phyloP scores from a whole-genome alignment of 2,329 filamentous ascomycete species.

The Epichloe coenophiala region DNA sequence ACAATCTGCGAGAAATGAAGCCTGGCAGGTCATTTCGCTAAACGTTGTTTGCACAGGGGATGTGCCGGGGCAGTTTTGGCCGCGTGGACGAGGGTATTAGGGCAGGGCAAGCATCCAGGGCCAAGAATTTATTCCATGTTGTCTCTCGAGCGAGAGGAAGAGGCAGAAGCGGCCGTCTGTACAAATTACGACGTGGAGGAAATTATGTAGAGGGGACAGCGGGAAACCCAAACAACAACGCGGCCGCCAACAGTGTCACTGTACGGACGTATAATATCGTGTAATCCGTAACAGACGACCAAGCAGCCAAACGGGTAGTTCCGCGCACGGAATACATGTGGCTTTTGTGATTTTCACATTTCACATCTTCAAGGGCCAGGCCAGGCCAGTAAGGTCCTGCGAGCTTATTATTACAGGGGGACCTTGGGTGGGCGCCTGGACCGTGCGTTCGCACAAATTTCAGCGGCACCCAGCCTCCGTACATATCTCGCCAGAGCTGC shows the following conservation, averaged over 20 bases:
- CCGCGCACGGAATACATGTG: no score
- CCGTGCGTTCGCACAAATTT: neutral
- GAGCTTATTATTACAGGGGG: neutral
- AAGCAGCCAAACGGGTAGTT: no score
- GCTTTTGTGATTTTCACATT: no score
- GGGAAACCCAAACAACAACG: no score
- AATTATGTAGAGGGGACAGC: no score
- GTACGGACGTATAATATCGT: no score
- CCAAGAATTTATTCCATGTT: no score
- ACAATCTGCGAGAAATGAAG: neutral
- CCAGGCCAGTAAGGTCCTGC: neutral
- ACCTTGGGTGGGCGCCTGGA: neutral
- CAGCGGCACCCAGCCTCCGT: neutral
- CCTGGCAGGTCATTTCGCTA: constrained; percentile 20
- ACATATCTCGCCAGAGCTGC: neutral
- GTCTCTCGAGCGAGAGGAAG: neutral
- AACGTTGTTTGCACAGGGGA: constrained; percentile 16
- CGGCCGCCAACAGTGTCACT: no score
- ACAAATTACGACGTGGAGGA: no score
- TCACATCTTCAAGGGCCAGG: neutral
- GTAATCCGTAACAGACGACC: no score
- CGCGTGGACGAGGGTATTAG: neutral
- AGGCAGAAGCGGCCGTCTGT: neutral
- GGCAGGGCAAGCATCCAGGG: neutral
- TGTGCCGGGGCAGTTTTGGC: neutral